Conservation (phyloP, 2,329 filamentous ascomycete genomes). For the Arthrobotrys pseudoclavata region DNA sequence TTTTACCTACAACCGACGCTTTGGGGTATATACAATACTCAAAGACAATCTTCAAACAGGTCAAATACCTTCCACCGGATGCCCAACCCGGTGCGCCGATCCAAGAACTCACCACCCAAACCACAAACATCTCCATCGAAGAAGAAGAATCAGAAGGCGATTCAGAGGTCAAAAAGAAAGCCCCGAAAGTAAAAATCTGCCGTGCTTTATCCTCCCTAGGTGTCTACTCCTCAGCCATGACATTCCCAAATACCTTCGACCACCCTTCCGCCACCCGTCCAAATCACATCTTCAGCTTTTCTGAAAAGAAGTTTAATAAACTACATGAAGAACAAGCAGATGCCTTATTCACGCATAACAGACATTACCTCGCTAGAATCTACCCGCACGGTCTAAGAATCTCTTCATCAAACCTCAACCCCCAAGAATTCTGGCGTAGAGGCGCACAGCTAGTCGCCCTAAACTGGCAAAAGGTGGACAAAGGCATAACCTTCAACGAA, state of each 20-base stretch:
- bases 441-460: constrained; percentile 77
- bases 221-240: constrained; percentile 62
- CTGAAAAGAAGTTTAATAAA: constrained; percentile 73
- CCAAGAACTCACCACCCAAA: constrained; percentile 40
- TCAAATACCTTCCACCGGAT: constrained; percentile 62
- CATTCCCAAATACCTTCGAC: constrained; percentile 62
- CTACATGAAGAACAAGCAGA: constrained; percentile 70
- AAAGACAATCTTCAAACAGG: constrained; percentile 61
- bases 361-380: constrained; percentile 75
- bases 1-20: constrained; percentile 27
- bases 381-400: constrained; percentile 76
- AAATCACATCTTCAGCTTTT: constrained; percentile 76
- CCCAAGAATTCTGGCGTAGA: constrained; percentile 75
- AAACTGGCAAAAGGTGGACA: constrained; percentile 77
- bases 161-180: constrained; percentile 46
- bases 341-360: constrained; percentile 74
- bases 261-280: constrained; percentile 67
- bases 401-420: constrained; percentile 76
- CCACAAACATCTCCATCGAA: constrained; percentile 35
- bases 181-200: constrained; percentile 62
- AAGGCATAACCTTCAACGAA: constrained; percentile 78
- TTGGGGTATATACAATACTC: constrained; percentile 38
- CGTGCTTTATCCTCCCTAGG: constrained; percentile 62
- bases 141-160: constrained; percentile 38
- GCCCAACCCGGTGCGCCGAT: constrained; percentile 47